Conservation (phyloP, 148 eudicot species). For the Camellia granthamiana region DNA sequence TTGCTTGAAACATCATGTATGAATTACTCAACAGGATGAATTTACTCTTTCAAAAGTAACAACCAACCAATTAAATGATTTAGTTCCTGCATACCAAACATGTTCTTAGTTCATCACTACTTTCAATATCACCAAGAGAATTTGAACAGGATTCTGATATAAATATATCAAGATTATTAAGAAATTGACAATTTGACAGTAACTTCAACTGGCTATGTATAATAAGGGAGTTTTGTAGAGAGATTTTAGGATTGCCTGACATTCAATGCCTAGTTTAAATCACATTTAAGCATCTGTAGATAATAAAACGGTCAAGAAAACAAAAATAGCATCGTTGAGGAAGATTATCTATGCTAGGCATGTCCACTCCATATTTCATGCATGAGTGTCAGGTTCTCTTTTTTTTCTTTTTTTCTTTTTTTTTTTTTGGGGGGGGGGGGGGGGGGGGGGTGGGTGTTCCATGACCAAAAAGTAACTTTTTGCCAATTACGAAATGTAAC, state of each 20-base stretch:
- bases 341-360: too few relatives aligned
- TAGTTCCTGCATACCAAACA: neutral
- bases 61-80: neutral
- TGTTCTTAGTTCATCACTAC: neutral
- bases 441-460: too few relatives aligned
- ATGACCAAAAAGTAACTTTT: too few relatives aligned
- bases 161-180: neutral
- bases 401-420: too few relatives aligned
- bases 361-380: too few relatives aligned
- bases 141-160: neutral
- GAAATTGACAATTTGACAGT: neutral
- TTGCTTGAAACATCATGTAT: neutral
- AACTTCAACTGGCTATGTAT: neutral
- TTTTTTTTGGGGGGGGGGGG: too few relatives aligned
- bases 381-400: too few relatives aligned
- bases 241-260: neutral
- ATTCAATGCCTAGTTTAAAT: neutral
- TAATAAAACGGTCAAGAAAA: too few relatives aligned
- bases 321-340: too few relatives aligned
- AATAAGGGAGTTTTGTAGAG: neutral
- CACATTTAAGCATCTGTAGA: neutral
- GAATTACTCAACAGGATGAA: neutral
- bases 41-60: conserved; percentile 4
- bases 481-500: too few relatives aligned
- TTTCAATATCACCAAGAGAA: neutral